Evolutionary conservation across 805 yeast species (phyloP).

Genomic region (Hemisphaericaspora nanyangensis): DNA sequence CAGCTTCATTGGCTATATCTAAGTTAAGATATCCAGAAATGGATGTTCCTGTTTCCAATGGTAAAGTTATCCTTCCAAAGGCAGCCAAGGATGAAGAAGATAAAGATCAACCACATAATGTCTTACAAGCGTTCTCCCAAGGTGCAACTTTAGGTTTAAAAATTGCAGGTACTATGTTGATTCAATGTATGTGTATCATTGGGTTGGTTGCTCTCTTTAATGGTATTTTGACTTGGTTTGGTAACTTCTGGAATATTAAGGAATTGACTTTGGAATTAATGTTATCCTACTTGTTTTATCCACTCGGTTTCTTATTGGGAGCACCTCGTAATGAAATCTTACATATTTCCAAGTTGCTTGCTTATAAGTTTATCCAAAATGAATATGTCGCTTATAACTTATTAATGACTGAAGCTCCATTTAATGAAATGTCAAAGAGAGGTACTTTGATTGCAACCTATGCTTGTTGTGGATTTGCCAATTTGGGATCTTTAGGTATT

Average conservation of each 20-base stretch:
- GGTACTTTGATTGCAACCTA: conserved; percentile 56
- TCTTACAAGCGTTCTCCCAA: conserved; percentile 53
- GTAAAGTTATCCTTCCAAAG: conserved; percentile 45
- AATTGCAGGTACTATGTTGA: conserved; percentile 54
- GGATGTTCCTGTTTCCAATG: conserved; percentile 50
- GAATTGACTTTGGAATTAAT: conserved; percentile 52
- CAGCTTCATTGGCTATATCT: conserved; percentile 58
- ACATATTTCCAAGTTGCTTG: conserved; percentile 48
- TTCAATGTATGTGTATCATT: conserved; percentile 60
- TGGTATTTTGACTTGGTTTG: conserved; percentile 57
- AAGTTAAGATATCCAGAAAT: conserved; percentile 58
- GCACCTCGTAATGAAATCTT: conserved; percentile 50
- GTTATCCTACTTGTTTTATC: conserved; percentile 55
- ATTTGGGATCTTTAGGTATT: conserved; percentile 59
- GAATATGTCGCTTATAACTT: conserved; percentile 54
- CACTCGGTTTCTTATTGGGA: conserved; percentile 57
- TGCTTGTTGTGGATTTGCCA: conserved; percentile 61
- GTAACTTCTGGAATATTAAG: conserved; percentile 57
- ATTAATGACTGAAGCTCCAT: conserved; percentile 39
- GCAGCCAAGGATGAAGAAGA: conserved; percentile 24
- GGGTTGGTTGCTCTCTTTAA: conserved; percentile 54
- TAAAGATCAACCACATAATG: conserved; percentile 37
- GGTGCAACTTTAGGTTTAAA: conserved; percentile 57
- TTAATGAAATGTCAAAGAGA: conserved; percentile 45
- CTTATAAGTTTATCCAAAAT: conserved; percentile 56